phyloP scores from a whole-genome alignment of 768 basidiomycete species.

The Lactarius quietus region DNA sequence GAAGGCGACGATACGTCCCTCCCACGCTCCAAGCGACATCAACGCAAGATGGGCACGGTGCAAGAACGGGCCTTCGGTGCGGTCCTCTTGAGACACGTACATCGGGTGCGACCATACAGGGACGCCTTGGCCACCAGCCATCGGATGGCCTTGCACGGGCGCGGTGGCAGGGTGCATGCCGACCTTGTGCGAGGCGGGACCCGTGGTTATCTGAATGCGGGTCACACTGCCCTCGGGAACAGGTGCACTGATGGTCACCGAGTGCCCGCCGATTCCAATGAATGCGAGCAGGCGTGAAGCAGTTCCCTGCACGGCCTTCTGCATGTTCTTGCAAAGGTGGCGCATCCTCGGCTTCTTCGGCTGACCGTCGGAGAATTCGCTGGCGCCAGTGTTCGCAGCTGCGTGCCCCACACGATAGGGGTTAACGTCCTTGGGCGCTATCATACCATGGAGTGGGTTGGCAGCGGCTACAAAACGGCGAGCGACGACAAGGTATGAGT shows the following conservation, averaged over 20 bases:
- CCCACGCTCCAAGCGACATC: constrained; percentile 74
- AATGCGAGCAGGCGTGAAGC: constrained; percentile 13
- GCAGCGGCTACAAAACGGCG: constrained; percentile 12
- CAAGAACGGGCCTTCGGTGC: constrained; percentile 24
- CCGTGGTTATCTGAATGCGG: background rate
- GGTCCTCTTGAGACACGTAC: constrained; percentile 31
- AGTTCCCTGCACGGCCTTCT: constrained; percentile 17
- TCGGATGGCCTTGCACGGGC: background rate
- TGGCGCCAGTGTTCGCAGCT: background rate
- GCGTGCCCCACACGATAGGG: constrained; percentile 22
- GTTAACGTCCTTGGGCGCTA: constrained; percentile 15
- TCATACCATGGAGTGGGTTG: constrained; percentile 12
- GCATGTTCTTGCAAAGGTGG: constrained; percentile 24
- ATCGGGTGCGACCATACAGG: background rate
- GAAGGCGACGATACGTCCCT: constrained; percentile 78
- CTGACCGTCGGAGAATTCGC: background rate
- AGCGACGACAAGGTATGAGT: background rate
- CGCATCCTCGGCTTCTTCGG: constrained; percentile 20
- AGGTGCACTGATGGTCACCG: constrained; percentile 1
- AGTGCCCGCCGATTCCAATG: constrained; percentile 15
- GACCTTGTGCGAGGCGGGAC: background rate
- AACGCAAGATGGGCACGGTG: constrained; percentile 60
- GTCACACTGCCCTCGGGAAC: constrained; percentile 1
- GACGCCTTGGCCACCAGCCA: background rate
- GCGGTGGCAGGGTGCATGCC: background rate